Percentiles rank a stretch among this genome's conserved stretches.
Evolutionary conservation across 2,329 filamentous ascomycete species (phyloP).

Genomic region (Blumeria graminis): DNA sequence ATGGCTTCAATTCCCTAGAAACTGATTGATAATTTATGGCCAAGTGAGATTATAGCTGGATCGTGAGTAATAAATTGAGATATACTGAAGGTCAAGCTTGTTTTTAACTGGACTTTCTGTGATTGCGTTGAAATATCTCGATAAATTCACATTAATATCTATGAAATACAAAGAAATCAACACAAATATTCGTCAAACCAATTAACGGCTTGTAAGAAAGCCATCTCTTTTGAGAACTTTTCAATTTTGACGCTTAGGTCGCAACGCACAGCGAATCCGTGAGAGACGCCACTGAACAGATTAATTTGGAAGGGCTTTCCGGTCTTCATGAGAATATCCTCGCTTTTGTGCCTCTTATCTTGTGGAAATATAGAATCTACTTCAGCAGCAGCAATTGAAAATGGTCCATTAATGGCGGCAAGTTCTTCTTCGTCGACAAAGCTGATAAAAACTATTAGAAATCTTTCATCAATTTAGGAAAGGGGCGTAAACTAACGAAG

Average conservation of each 20-base stretch:
- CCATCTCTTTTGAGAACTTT: slow-evolving; percentile 57
- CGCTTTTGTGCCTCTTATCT: slow-evolving; percentile 38
- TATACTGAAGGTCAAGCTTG: too few species aligned
- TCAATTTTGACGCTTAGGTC: slow-evolving; percentile 31
- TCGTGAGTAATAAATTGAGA: too few species aligned
- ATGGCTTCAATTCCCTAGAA: too few species aligned
- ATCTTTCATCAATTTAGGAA: neutral
- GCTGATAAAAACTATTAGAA: slow-evolving; percentile 3
- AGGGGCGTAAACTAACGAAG: slow-evolving; percentile 21
- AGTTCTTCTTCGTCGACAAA: slow-evolving; percentile 48
- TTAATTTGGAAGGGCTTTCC: slow-evolving; percentile 41
- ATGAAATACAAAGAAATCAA: slow-evolving; percentile 4
- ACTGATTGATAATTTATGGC: too few species aligned
- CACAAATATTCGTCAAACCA: slow-evolving; percentile 48
- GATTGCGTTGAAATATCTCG: too few species aligned
- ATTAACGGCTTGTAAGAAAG: slow-evolving; percentile 49
- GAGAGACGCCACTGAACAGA: slow-evolving; percentile 43
- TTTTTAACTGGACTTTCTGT: too few species aligned
- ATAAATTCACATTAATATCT: too few species aligned
- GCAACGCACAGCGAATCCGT: slow-evolving; percentile 49
- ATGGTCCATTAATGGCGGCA: slow-evolving; percentile 35
- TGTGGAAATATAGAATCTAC: slow-evolving; percentile 39
- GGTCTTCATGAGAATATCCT: slow-evolving; percentile 33
- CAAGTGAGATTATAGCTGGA: too few species aligned
- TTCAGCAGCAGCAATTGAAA: slow-evolving; percentile 34